Evolutionary conservation across 495 filamentous ascomycete genomes (phyloP).

Genomic region (Penicillium salamii): DNA sequence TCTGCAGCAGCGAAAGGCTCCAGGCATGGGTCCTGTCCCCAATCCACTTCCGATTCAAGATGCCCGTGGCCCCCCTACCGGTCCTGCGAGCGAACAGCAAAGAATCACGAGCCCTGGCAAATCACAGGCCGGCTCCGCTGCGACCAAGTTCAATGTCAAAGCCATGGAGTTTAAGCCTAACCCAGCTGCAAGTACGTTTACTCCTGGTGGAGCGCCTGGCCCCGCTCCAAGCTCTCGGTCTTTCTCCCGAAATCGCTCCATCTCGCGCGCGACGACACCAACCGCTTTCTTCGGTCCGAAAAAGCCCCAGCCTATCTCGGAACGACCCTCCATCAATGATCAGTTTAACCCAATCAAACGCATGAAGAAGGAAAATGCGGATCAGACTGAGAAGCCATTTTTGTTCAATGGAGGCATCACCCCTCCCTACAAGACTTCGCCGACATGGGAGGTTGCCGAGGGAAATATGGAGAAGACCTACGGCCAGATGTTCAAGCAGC

Average conservation of each 20-base stretch:
- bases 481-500: slow-evolving; percentile 70
- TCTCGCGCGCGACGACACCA: slow-evolving; percentile 50
- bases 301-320: slow-evolving; percentile 55
- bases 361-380: slow-evolving; percentile 55
- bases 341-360: slow-evolving; percentile 75
- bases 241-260: slow-evolving; percentile 45
- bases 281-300: slow-evolving; percentile 55
- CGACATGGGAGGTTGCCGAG: slow-evolving; percentile 68
- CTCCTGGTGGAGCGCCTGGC: slow-evolving; percentile 54
- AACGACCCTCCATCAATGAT: slow-evolving; percentile 60
- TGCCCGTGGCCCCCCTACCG: slow-evolving; percentile 46
- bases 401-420: slow-evolving; percentile 71
- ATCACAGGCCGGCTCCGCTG: slow-evolving; percentile 49
- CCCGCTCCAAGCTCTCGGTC: slow-evolving; percentile 64
- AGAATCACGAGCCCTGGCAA: slow-evolving; percentile 43
- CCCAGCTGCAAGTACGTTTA: slow-evolving; percentile 73
- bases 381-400: slow-evolving; percentile 46
- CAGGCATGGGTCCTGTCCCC: slow-evolving; percentile 43
- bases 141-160: slow-evolving; percentile 74
- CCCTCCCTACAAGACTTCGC: slow-evolving; percentile 71
- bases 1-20: slow-evolving; percentile 55
- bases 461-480: slow-evolving; percentile 68
- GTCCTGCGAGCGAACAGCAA: slow-evolving; percentile 45
- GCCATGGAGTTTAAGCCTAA: slow-evolving; percentile 83
- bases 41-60: slow-evolving; percentile 56